Percentiles rank a stretch among this genome's conserved stretches.
Evolutionary conservation across 208 protist species (phyloP).

Genomic region (Vickermania spadyakhi): DNA sequence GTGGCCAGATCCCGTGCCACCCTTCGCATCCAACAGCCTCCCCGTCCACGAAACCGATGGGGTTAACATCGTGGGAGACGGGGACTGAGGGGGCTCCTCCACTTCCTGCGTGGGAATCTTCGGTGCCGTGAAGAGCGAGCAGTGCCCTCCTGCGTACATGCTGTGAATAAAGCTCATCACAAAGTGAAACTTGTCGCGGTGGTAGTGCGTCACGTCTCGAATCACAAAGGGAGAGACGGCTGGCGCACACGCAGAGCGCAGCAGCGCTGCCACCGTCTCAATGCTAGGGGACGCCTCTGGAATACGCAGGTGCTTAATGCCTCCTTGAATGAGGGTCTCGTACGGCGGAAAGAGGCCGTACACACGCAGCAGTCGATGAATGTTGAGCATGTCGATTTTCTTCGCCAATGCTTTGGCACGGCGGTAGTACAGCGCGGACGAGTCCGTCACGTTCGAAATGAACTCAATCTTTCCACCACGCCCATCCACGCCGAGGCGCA

Average conservation of each 20-base stretch:
- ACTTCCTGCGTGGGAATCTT: conserved; percentile 3
- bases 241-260: conserved; percentile 19
- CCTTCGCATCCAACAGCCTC: neutral
- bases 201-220: conserved; percentile 43
- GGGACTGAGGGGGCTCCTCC: neutral
- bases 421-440: conserved; percentile 30
- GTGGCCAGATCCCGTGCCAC: neutral
- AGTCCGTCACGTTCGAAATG: conserved; percentile 80
- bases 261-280: conserved; percentile 10
- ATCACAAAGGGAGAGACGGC: conserved; percentile 55
- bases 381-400: conserved; percentile 28
- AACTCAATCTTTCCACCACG: conserved; percentile 20
- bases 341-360: neutral
- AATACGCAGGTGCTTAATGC: neutral
- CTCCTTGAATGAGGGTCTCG: neutral
- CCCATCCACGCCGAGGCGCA: conserved; percentile 15
- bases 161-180: conserved; percentile 51
- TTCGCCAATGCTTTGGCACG: conserved; percentile 50
- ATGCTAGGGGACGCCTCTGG: conserved; percentile 8
- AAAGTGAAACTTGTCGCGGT: conserved; percentile 46
- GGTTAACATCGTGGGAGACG: neutral
- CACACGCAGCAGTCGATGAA: neutral
- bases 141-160: conserved; percentile 70
- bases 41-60: neutral
- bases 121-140: conserved; percentile 52